A percentile compares a stretch with the other conserved stretches of the same genome.
phyloP scores from a whole-genome alignment of 2,329 filamentous ascomycete genomes.

The Trichoderma sp. region DNA sequence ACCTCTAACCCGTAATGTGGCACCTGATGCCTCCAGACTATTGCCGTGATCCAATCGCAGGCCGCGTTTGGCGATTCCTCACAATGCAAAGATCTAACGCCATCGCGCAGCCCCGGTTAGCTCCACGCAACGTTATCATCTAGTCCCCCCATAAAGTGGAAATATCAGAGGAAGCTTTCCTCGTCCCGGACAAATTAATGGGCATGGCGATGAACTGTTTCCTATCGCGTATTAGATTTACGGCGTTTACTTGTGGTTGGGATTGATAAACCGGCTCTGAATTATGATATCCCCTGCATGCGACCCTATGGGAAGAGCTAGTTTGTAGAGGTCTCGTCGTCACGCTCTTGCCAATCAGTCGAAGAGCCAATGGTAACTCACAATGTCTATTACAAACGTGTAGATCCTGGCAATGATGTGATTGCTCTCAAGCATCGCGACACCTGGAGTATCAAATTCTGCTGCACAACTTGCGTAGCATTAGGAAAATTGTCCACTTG shows the following conservation, averaged over 20 bases:
- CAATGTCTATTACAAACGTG: neutral
- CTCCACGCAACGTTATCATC: neutral
- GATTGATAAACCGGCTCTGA: neutral
- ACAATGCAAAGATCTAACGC: conserved; percentile 20
- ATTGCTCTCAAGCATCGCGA: conserved; percentile 19
- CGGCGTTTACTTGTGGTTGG: neutral
- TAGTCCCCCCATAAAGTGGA: neutral
- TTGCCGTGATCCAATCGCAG: neutral
- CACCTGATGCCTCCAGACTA: neutral
- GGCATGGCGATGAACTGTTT: neutral
- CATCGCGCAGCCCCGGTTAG: conserved; percentile 11
- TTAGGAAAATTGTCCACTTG: neutral
- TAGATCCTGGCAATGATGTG: conserved; percentile 12
- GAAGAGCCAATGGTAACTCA: neutral
- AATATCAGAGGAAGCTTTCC: neutral
- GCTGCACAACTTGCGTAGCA: neutral
- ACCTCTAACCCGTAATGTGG: neutral
- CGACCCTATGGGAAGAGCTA: neutral
- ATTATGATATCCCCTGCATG: neutral
- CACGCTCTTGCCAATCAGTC: neutral
- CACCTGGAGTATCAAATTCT: neutral
- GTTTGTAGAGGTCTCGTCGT: neutral
- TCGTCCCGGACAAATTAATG: neutral
- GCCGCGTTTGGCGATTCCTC: conserved; percentile 3
- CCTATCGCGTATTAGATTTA: neutral